Conservation (phyloP, 352 stramenopile species). For the Pythium myriotylum region DNA sequence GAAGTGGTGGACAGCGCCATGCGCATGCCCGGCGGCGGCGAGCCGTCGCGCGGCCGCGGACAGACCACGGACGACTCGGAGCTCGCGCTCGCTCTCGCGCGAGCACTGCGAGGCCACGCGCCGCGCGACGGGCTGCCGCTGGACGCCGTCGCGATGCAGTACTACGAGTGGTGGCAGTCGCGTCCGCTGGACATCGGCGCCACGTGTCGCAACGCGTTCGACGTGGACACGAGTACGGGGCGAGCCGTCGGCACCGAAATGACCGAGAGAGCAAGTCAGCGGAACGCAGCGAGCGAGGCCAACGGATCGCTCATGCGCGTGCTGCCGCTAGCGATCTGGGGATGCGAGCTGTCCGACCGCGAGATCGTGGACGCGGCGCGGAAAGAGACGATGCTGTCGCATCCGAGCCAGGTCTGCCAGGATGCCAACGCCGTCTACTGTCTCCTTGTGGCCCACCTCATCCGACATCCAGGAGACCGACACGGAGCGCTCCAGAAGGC, state of each 20-base stretch:
- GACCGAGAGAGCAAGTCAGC: conserved; percentile 27
- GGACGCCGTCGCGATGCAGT: conserved; percentile 42
- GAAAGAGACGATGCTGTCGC: conserved; percentile 48
- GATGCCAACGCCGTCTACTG: conserved; percentile 68
- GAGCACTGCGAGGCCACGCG: conserved; percentile 31
- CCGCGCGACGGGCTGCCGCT: conserved; percentile 38
- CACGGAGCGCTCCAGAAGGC: conserved; percentile 37
- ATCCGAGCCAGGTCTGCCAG: conserved; percentile 54
- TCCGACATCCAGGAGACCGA: conserved; percentile 39
- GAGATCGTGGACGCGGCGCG: conserved; percentile 36
- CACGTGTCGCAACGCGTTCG: conserved; percentile 50
- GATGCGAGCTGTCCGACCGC: conserved; percentile 24
- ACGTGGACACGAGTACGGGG: conserved; percentile 10
- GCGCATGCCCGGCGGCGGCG: conserved; percentile 53
- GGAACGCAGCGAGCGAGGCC: conserved; percentile 40
- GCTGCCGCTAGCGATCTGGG: conserved; percentile 48
- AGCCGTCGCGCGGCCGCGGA: conserved; percentile 39
- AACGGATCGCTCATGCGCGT: conserved; percentile 65
- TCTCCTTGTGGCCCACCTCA: conserved; percentile 46
- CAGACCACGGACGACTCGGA: conserved; percentile 74
- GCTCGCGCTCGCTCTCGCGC: conserved; percentile 49
- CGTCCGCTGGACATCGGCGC: conserved; percentile 57
- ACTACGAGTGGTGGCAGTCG: conserved; percentile 38
- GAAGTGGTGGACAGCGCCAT: conserved; percentile 34
- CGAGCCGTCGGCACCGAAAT: conserved; percentile 28